Base-by-base conservation (phyloP, 2,329 filamentous ascomycete species). In the Aspergillus fumigatiaffinis region DNA sequence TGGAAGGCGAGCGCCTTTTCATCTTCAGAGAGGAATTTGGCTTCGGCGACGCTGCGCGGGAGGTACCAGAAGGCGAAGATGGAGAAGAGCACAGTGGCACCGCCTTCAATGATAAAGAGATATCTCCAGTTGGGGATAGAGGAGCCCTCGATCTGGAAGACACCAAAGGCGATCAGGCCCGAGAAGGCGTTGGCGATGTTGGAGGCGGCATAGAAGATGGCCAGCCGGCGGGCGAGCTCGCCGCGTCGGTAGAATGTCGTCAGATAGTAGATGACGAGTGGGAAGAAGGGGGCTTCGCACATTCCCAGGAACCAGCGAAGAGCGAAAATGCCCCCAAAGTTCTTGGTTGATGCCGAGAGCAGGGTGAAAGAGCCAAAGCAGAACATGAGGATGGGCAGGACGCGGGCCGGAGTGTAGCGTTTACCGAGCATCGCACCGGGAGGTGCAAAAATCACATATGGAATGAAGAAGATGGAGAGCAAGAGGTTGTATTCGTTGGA, bases 181-280 rank as follows among this genome's bases (percentile, higher is more conserved):
- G 81, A 81, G 64, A 88, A 88, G 2, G 86, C 86, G 56, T 84
- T 86, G 23, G 89, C 89, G 57, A 92, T 88, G 66, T 88, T 89
- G 25, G 83, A 86, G 0, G 88, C 88, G 0, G 88, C 89, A 64
- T 92, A 92, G 75, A 91, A 91, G 57, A 91, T 76, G 38, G 87
- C 87, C 1, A 91, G 77, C 3, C 88, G 83, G 8, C 88, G 79
- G 5, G 87, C 88, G 3, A 91, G 80, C 69, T 91, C 88, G 32
- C 84, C 85, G 54, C 88, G 82, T 17, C 87, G 83, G 70, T 91
- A 91, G 71, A 91, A 91, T 2, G 80, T 84, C 1, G 82, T 84
- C 52, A 82, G 75, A 60, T 86, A 86, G 71, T 85, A 86, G 59
- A 86, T 85, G 21, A 89, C 87, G 3, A 88, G 73, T 0, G 88